Percentiles rank a stretch among this genome's conserved stretches.
phyloP scores from a whole-genome alignment of 2,329 filamentous ascomycete species.

The Alternaria angustiovoidea region DNA sequence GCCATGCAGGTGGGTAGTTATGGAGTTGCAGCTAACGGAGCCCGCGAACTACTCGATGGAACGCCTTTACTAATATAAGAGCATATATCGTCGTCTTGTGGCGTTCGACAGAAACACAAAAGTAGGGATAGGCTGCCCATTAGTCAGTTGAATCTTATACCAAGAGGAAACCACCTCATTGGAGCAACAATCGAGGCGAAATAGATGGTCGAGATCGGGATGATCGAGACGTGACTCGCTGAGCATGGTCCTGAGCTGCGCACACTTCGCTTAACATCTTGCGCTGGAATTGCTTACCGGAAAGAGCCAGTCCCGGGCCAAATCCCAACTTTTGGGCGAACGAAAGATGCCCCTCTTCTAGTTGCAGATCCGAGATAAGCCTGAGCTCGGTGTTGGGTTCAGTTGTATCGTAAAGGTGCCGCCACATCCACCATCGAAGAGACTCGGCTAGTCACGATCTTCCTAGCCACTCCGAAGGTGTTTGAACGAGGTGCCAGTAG shows the following conservation, averaged over 20 bases:
- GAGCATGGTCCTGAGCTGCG: conserved; percentile 6
- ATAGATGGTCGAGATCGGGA: not conserved
- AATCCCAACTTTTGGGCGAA: conserved; percentile 1
- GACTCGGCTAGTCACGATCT: not conserved
- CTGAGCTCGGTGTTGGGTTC: not conserved
- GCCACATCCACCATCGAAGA: not conserved
- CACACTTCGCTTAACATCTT: conserved; percentile 23
- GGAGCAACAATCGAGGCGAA: not conserved
- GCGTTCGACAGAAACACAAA: not conserved
- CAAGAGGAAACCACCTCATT: not conserved
- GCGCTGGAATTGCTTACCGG: conserved; percentile 28
- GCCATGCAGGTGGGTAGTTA: conserved; percentile 11
- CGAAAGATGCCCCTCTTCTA: conserved; percentile 1
- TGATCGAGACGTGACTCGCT: not conserved
- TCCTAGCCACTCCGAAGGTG: not conserved
- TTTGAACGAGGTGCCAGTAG: not conserved
- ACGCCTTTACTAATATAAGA: not conserved
- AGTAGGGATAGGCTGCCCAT: not conserved
- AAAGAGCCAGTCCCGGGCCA: conserved; percentile 11
- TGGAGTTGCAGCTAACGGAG: conserved; percentile 13
- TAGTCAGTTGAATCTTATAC: not conserved
- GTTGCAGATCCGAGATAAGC: not conserved
- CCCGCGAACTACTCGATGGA: not conserved
- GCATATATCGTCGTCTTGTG: not conserved
- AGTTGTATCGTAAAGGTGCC: not conserved